Evolutionary conservation across 2,329 filamentous ascomycete genomes (phyloP).

Genomic region (Bipolaris oryzae): DNA sequence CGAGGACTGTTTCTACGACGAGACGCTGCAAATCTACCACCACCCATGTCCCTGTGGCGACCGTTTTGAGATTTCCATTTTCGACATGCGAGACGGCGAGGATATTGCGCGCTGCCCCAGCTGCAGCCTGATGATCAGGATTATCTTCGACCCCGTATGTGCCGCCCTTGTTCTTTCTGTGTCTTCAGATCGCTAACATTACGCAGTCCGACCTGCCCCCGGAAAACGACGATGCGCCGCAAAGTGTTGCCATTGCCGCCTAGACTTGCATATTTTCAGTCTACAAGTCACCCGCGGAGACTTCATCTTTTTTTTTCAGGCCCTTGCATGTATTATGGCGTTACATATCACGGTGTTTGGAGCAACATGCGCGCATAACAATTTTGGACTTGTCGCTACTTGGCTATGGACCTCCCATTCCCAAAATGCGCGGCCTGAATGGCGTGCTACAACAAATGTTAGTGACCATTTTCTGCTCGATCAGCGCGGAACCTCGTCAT

Average conservation of each 20-base stretch:
- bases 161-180: neutral
- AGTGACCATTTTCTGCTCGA: constrained; percentile 2
- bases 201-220: constrained; percentile 42
- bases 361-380: constrained; percentile 1
- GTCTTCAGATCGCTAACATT: constrained; percentile 3
- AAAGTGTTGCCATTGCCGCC: constrained; percentile 34
- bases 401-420: constrained; percentile 9
- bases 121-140: constrained; percentile 94
- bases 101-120: constrained; percentile 98
- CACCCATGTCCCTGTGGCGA: constrained; percentile 98
- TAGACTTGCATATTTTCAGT: constrained; percentile 15
- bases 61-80: constrained; percentile 87
- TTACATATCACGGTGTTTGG: constrained; percentile 26
- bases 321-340: constrained; percentile 8
- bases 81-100: constrained; percentile 83
- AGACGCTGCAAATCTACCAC: constrained; percentile 88
- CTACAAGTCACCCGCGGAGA: neutral
- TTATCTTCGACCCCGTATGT: constrained; percentile 86
- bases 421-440: neutral
- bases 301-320: neutral
- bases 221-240: constrained; percentile 32
- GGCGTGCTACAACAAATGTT: neutral
- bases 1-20: constrained; percentile 92
- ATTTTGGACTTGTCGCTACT: neutral
- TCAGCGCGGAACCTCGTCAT: constrained; percentile 42